These are phyloP conservation scores for Globisporangium megalacanthum DNA, from an alignment of 352 stramenopile species.

Conservation along the genomic window DNA sequence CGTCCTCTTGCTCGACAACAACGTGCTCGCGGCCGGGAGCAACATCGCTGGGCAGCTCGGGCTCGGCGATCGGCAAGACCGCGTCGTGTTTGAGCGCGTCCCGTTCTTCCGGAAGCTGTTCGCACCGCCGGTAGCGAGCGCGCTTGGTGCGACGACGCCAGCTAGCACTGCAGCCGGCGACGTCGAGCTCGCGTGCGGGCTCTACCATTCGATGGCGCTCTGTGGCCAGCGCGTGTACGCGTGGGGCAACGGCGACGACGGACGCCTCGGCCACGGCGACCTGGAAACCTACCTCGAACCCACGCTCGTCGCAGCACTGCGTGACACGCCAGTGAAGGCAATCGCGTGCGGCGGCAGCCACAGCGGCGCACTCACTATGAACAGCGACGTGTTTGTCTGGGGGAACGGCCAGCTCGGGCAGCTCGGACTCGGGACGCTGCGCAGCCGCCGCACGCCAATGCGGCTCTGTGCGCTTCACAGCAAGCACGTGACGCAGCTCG, in stretches of 20 bases:
- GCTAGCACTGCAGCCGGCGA: conserved; percentile 13
- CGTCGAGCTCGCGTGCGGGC: conserved; percentile 38
- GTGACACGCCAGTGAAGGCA: conserved; percentile 24
- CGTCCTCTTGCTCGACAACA: conserved; percentile 43
- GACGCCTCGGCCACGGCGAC: conserved; percentile 45
- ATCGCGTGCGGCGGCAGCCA: conserved; percentile 56
- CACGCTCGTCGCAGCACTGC: conserved; percentile 25
- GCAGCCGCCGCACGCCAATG: conserved; percentile 32
- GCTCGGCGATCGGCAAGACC: conserved; percentile 41
- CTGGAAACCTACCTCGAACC: conserved; percentile 40
- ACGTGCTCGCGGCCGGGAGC: conserved; percentile 49
- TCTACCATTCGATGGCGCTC: conserved; percentile 58
- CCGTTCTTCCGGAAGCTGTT: conserved; percentile 43
- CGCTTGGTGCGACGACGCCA: not conserved
- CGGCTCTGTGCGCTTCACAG: conserved; percentile 39
- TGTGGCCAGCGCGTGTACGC: conserved; percentile 38
- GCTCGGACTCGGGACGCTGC: conserved; percentile 34
- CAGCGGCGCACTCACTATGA: conserved; percentile 36
- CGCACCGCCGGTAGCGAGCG: not conserved
- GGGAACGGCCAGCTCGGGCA: conserved; percentile 53
- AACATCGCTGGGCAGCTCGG: conserved; percentile 65
- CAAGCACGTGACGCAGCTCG: conserved; percentile 38
- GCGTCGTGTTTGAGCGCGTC: conserved; percentile 37
- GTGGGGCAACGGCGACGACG: conserved; percentile 65
- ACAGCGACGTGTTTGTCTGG: conserved; percentile 54